Evolutionary conservation across 2,329 filamentous ascomycete species (phyloP).

Genomic region (Beauveria sp.): DNA sequence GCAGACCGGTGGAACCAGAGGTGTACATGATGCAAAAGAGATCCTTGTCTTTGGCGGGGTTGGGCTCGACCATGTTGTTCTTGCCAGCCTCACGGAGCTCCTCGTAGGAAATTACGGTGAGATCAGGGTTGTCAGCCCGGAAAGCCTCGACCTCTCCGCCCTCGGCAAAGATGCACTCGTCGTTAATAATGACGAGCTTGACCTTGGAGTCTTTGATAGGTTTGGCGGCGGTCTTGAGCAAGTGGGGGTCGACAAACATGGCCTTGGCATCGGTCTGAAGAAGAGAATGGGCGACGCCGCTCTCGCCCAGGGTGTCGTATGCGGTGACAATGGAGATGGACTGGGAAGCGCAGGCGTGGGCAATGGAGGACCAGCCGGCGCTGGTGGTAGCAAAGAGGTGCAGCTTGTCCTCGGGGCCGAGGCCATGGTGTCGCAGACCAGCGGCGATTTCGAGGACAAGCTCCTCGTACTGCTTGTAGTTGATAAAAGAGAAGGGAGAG

Average conservation of each 20-base stretch:
- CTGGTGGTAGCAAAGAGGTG: constrained; percentile 84
- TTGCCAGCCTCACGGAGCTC: constrained; percentile 52
- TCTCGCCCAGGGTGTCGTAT: constrained; percentile 84
- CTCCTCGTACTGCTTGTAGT: constrained; percentile 71
- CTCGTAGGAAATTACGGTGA: constrained; percentile 46
- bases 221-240: constrained; percentile 53
- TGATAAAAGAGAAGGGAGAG: constrained; percentile 66
- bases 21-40: constrained; percentile 83
- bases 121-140: constrained; percentile 45
- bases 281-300: constrained; percentile 79
- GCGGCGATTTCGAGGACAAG: constrained; percentile 61
- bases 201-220: constrained; percentile 51
- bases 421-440: constrained; percentile 66
- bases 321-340: constrained; percentile 88
- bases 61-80: constrained; percentile 62
- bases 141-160: constrained; percentile 46
- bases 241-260: constrained; percentile 81
- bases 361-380: constrained; percentile 75
- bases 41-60: constrained; percentile 66
- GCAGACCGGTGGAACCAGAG: constrained; percentile 80
- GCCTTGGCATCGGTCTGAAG: constrained; percentile 70
- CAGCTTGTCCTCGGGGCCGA: constrained; percentile 59
- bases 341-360: constrained; percentile 72
- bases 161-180: constrained; percentile 44
- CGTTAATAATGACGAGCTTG: constrained; percentile 57